Conservation (phyloP, 2,329 filamentous ascomycete species). For the Karstenula rhodostoma region DNA sequence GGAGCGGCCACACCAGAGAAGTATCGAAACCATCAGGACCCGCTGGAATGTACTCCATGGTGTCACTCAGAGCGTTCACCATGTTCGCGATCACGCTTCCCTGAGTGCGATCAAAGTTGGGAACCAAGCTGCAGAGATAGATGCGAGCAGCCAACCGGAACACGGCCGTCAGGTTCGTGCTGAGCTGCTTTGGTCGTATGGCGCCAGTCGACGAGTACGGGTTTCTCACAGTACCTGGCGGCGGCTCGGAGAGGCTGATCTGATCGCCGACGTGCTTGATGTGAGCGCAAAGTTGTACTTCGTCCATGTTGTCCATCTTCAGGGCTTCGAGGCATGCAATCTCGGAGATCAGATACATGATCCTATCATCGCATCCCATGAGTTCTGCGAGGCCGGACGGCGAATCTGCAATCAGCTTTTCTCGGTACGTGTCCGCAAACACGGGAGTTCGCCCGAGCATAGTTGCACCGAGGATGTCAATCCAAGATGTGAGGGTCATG, state of each 20-base stretch:
- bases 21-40: conserved; percentile 87
- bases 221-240: conserved; percentile 57
- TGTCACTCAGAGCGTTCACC: conserved; percentile 77
- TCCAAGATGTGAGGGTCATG: conserved; percentile 94
- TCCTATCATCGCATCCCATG: conserved; percentile 96
- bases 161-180: conserved; percentile 85
- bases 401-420: conserved; percentile 77
- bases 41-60: conserved; percentile 82
- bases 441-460: conserved; percentile 86
- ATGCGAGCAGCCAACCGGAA: conserved; percentile 94
- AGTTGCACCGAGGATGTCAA: conserved; percentile 93
- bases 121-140: conserved; percentile 95
- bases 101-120: conserved; percentile 81
- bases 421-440: conserved; percentile 94
- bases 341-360: conserved; percentile 98
- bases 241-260: conserved; percentile 79
- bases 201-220: conserved; percentile 71
- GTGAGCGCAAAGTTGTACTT: conserved; percentile 86
- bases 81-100: conserved; percentile 74
- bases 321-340: conserved; percentile 94
- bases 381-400: conserved; percentile 84
- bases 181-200: conserved; percentile 82
- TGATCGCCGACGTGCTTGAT: conserved; percentile 87
- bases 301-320: conserved; percentile 79
- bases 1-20: conserved; percentile 90